Evolutionary conservation across 306 rosid genomes (phyloP).

Genomic region (Vicia sativa): DNA sequence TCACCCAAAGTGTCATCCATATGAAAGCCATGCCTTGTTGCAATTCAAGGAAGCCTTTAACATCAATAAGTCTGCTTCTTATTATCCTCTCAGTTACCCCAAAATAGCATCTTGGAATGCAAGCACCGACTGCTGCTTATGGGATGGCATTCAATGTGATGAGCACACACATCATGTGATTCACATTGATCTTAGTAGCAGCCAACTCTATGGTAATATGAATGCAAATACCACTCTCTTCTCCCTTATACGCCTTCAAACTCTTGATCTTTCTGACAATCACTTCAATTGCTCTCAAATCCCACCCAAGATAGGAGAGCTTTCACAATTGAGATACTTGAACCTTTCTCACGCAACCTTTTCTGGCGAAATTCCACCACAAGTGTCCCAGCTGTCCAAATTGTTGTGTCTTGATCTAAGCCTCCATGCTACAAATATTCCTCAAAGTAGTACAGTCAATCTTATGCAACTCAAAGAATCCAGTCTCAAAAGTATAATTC

Average conservation of each 20-base stretch:
- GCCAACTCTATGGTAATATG: constrained; percentile 28
- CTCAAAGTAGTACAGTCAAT: neutral
- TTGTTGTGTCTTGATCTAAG: constrained; percentile 25
- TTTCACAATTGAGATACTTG: too few relatives aligned
- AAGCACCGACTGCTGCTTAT: too few relatives aligned
- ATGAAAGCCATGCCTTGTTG: too few relatives aligned
- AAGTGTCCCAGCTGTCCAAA: constrained; percentile 31
- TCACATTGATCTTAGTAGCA: constrained; percentile 35
- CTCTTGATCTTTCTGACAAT: constrained; percentile 39
- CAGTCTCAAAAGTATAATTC: constrained; percentile 31
- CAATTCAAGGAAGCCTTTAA: too few relatives aligned
- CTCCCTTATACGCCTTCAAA: constrained; percentile 22
- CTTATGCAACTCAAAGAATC: constrained; percentile 7
- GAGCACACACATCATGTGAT: constrained; percentile 9
- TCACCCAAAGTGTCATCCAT: too few relatives aligned
- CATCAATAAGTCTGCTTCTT: too few relatives aligned
- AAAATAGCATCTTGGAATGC: too few relatives aligned
- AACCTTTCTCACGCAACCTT: too few relatives aligned
- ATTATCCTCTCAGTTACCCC: too few relatives aligned
- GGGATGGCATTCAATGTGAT: too few relatives aligned
- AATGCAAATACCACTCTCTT: constrained; percentile 27
- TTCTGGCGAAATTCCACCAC: constrained; percentile 11
- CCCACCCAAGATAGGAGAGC: constrained; percentile 33
- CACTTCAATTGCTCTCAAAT: constrained; percentile 42
- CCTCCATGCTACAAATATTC: neutral